phyloP scores from a whole-genome alignment of 768 basidiomycete genomes.

The Leccinum uliginosum region DNA sequence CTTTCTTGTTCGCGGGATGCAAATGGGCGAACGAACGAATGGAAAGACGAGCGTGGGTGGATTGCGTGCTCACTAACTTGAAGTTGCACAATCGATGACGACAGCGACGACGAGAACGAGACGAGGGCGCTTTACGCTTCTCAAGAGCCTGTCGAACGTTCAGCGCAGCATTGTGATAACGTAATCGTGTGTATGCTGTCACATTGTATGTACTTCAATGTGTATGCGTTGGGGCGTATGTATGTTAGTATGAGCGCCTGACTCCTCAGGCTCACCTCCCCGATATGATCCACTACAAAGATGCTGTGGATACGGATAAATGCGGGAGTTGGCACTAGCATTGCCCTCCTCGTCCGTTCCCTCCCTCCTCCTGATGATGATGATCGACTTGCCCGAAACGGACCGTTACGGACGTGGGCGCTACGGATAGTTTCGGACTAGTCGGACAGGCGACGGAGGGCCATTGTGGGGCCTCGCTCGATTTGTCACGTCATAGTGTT shows the following conservation, averaged over 20 bases:
- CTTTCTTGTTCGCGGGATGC: background rate
- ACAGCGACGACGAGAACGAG: background rate
- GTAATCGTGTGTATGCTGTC: too few relatives aligned
- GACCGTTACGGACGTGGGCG: background rate
- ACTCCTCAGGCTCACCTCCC: background rate
- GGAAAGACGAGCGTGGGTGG: background rate
- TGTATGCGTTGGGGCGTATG: too few relatives aligned
- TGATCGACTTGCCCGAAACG: constrained; percentile 6
- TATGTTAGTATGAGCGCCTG: too few relatives aligned
- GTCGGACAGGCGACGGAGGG: constrained; percentile 11
- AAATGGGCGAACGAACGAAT: background rate
- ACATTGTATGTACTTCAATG: too few relatives aligned
- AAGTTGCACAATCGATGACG: background rate
- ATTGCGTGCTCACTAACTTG: background rate
- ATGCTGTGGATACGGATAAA: background rate
- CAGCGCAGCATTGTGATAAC: too few relatives aligned
- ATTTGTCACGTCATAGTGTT: background rate
- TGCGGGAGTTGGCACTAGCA: background rate
- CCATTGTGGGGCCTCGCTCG: background rate
- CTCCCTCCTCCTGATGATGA: background rate
- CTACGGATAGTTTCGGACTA: background rate
- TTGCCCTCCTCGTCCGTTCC: background rate
- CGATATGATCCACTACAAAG: background rate
- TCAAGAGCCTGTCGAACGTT: too few relatives aligned
- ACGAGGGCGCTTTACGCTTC: too few relatives aligned